phyloP scores from a whole-genome alignment of 1,284 basidiomycete species.

The Cerioporus squamosus region DNA sequence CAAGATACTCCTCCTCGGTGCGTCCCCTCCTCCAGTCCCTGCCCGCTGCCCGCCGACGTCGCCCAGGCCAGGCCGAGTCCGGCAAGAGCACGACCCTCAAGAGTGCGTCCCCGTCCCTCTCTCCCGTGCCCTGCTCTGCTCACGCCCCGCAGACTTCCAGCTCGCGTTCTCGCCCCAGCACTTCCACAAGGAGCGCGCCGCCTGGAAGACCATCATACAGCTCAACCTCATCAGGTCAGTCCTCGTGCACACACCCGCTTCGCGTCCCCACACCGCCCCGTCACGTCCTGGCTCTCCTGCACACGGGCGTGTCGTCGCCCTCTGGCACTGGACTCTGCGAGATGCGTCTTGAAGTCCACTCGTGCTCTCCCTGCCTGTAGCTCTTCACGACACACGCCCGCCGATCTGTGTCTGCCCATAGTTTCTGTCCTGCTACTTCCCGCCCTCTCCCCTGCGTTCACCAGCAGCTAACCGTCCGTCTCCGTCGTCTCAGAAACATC shows the following conservation, averaged over 20 bases:
- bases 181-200: slow-evolving; percentile 57
- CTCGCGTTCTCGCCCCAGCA: slow-evolving; percentile 63
- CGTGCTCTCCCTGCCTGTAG: too few relatives aligned
- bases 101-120: slow-evolving; percentile 43
- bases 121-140: background rate
- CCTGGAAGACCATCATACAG: slow-evolving; percentile 69
- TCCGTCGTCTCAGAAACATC: slow-evolving; percentile 59
- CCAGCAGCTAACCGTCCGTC: background rate
- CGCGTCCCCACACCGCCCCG: too few relatives aligned
- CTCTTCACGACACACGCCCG: too few relatives aligned
- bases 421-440: too few relatives aligned
- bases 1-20: slow-evolving; percentile 69
- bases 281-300: too few relatives aligned
- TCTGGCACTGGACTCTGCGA: too few relatives aligned
- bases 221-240: slow-evolving; percentile 67
- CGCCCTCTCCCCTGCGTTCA: background rate
- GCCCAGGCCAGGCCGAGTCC: slow-evolving; percentile 67
- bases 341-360: too few relatives aligned
- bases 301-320: too few relatives aligned
- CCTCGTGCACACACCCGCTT: background rate
- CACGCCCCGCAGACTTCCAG: slow-evolving; percentile 57
- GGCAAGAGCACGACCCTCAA: slow-evolving; percentile 74
- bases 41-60: background rate
- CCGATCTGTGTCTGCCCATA: too few relatives aligned
- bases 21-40: slow-evolving; percentile 22